A percentile compares a stretch with the other conserved stretches of the same genome.
These are phyloP conservation scores for Pascua sp. DNA, from an alignment of 1,284 basidiomycete species.

Conservation along the genomic window DNA sequence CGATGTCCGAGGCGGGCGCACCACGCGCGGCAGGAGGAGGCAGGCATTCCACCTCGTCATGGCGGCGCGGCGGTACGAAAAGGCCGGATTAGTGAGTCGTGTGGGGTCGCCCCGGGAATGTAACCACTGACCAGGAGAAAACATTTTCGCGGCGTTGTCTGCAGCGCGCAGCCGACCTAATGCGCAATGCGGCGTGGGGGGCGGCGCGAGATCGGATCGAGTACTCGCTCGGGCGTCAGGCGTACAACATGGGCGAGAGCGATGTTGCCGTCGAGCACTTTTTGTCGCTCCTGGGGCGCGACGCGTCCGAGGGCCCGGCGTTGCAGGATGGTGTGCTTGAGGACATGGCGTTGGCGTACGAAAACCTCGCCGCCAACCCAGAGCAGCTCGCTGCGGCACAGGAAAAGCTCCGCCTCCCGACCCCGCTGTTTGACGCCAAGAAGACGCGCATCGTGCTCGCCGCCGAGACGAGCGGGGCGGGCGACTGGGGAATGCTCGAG, in stretches of 20 bases:
- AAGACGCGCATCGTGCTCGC: constrained; percentile 31
- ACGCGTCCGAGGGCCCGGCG: constrained; percentile 39
- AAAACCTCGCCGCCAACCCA: constrained; percentile 39
- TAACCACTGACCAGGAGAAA: constrained; percentile 40
- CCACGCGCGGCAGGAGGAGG: constrained; percentile 38
- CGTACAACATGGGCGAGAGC: constrained; percentile 53
- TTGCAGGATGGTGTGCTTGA: constrained; percentile 44
- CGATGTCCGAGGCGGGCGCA: constrained; percentile 43
- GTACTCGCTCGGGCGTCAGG: constrained; percentile 54
- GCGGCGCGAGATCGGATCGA: constrained; percentile 52
- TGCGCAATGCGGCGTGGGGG: constrained; percentile 48
- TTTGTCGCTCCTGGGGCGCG: constrained; percentile 43
- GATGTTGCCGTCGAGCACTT: constrained; percentile 52
- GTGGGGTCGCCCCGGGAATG: neutral
- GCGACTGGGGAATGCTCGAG: constrained; percentile 32
- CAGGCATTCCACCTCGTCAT: constrained; percentile 53
- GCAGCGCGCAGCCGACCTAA: constrained; percentile 44
- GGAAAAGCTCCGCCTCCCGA: constrained; percentile 33
- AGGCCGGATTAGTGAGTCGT: constrained; percentile 52
- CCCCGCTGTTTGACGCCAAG: constrained; percentile 37
- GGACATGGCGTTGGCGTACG: constrained; percentile 53
- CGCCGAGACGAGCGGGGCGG: constrained; percentile 18
- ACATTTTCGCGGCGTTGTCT: constrained; percentile 50
- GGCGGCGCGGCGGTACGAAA: constrained; percentile 55
- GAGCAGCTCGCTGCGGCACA: constrained; percentile 28